Conservation (phyloP, 176 grass and related monocot species). For the Bothriochloa decipiens region DNA sequence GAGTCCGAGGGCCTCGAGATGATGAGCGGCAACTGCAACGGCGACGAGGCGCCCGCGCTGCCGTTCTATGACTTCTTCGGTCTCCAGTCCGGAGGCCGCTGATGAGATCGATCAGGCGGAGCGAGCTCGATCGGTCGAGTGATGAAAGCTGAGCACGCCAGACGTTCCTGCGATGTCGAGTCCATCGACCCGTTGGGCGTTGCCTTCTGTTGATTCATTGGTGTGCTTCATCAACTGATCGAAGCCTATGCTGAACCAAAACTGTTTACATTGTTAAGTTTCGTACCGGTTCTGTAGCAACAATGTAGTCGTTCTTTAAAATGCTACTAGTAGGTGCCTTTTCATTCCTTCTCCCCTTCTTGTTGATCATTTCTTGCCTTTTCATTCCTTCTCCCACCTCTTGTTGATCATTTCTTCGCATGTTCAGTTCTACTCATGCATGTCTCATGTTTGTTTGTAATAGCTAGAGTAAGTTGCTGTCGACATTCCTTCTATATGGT, state of each 20-base stretch:
- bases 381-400: too few relatives aligned
- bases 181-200: not conserved
- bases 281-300: not conserved
- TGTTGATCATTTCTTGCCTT: not conserved
- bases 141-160: not conserved
- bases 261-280: not conserved
- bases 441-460: not conserved
- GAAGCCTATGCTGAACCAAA: not conserved
- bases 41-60: not conserved
- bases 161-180: not conserved
- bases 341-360: not conserved
- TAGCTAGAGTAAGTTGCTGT: not conserved
- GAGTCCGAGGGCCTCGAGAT: conserved; percentile 3
- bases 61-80: conserved; percentile 54
- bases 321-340: not conserved
- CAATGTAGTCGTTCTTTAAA: not conserved
- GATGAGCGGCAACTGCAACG: not conserved
- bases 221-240: conserved; percentile 36
- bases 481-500: not conserved
- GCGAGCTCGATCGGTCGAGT: not conserved
- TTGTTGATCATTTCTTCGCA: not conserved
- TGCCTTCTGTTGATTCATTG: not conserved
- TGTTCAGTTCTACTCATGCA: not conserved
- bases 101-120: not conserved
- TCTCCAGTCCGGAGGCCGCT: conserved; percentile 34